Conservation (phyloP, 345 rosid genomes). For the Linum trigynum region DNA sequence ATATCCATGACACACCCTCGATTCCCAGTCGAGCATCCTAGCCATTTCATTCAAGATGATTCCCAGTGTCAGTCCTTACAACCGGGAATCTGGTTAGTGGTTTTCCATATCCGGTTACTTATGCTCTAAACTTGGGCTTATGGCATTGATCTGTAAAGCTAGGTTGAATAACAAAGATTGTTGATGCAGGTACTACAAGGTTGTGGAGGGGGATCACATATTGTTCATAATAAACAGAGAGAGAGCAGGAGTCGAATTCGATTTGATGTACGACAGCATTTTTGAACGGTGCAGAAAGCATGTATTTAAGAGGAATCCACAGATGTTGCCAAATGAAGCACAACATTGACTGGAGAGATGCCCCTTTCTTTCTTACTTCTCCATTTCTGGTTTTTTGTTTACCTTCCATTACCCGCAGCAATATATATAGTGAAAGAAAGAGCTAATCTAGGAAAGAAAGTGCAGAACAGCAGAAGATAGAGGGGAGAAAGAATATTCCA, state of each 20-base stretch:
- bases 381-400: too few relatives aligned
- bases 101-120: background rate
- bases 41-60: slow-evolving; percentile 38
- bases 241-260: slow-evolving; percentile 92
- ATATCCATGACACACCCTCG: slow-evolving; percentile 93
- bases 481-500: too few relatives aligned
- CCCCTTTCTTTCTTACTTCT: too few relatives aligned
- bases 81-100: slow-evolving; percentile 85
- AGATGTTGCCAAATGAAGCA: slow-evolving; percentile 35
- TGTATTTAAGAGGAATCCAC: slow-evolving; percentile 49
- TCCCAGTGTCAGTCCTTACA: slow-evolving; percentile 54
- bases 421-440: background rate
- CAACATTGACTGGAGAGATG: background rate
- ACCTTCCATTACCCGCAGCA: too few relatives aligned
- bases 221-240: slow-evolving; percentile 69
- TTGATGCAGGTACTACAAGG: slow-evolving; percentile 76
- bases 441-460: background rate
- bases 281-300: slow-evolving; percentile 90
- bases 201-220: slow-evolving; percentile 84
- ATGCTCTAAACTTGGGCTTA: too few relatives aligned
- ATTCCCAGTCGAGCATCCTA: slow-evolving; percentile 66
- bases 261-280: slow-evolving; percentile 83
- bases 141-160: too few relatives aligned
- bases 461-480: background rate
- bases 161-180: slow-evolving; percentile 7